Base-by-base conservation (phyloP, 805 yeast genomes). In the Wickerhamiella bombiphila region DNA sequence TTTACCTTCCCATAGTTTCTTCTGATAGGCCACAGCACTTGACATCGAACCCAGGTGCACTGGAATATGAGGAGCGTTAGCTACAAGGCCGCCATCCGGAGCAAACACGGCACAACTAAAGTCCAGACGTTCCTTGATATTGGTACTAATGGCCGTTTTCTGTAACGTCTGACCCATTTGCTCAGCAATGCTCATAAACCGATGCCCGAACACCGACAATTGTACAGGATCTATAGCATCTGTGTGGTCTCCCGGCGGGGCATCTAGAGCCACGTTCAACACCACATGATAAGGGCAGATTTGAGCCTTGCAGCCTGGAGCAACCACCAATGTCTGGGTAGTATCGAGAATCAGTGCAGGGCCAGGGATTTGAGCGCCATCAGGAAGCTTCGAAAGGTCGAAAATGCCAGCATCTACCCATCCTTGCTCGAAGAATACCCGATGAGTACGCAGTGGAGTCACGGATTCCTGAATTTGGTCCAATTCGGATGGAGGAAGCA, bases 141-240 rank as follows among this genome's bases (percentile, higher is more conserved):
- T 81, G 2, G 86, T 79, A 4, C 83, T 74, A 7, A 81, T 83
- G 2, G 88, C 68, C 0, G 91, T 81, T 57, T 78, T 77, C 46
- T 80, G 79, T 39, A 81, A 61, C 4, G 86, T 77, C 26, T 69
- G 70, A 28, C 93, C 88, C 93, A 81, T 81, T 52, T 79, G 88
- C 48, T 81, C 93, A 6, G 94, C 94, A 55, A 82, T 80, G 44
- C 82, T 83, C 88, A 81, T 80, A 55, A 81, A 81, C 42, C 93
- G 63, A 55, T 80, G 85, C 24, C 82, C 77, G 57, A 81, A 81
- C 18, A 81, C 76, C 0, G 93, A 78, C 29, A 81, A 56, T 45
- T 74, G 60, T 24, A 81, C 70, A 1, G 91, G 91, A 47, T 81
- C 86, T 28, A 76, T 59, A 4, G 47, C 42, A 2, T 61, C 54